These are phyloP conservation scores for Penicillium sp. DNA, from an alignment of 2,329 filamentous ascomycete genomes.

Conservation along the genomic window DNA sequence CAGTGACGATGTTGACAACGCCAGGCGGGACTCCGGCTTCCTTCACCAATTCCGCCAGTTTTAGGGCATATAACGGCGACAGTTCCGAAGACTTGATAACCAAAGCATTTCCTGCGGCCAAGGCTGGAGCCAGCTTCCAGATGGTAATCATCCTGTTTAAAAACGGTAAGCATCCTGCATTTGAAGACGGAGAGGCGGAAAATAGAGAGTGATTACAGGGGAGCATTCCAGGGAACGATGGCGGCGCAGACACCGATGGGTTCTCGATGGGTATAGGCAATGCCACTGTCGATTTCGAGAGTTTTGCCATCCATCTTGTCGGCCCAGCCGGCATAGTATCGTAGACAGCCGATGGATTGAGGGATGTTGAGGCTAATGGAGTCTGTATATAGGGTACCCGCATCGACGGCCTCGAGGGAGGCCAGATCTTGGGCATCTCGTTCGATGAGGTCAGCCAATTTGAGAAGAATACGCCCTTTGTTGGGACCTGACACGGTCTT, in stretches of 20 bases:
- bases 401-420: conserved; percentile 31
- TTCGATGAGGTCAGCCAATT: conserved; percentile 33
- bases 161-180: background rate
- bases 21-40: conserved; percentile 61
- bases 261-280: conserved; percentile 31
- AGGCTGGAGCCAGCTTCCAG: conserved; percentile 64
- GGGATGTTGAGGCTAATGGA: conserved; percentile 30
- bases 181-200: background rate
- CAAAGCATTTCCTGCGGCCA: conserved; percentile 71
- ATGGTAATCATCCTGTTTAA: conserved; percentile 31
- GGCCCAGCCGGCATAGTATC: conserved; percentile 37
- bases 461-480: conserved; percentile 26
- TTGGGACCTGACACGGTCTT: conserved; percentile 22
- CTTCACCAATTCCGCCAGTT: conserved; percentile 52
- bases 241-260: conserved; percentile 34
- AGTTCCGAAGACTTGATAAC: conserved; percentile 70
- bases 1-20: conserved; percentile 61
- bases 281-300: conserved; percentile 26
- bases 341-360: conserved; percentile 24
- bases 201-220: conserved; percentile 23
- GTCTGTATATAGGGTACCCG: conserved; percentile 28
- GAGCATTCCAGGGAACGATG: conserved; percentile 38
- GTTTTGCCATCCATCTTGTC: conserved; percentile 34
- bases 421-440: conserved; percentile 31
- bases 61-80: conserved; percentile 56